A percentile compares a stretch with the other conserved stretches of the same genome.
phyloP scores from a whole-genome alignment of 1,284 basidiomycete species.

The Cryptococcus sp. region DNA sequence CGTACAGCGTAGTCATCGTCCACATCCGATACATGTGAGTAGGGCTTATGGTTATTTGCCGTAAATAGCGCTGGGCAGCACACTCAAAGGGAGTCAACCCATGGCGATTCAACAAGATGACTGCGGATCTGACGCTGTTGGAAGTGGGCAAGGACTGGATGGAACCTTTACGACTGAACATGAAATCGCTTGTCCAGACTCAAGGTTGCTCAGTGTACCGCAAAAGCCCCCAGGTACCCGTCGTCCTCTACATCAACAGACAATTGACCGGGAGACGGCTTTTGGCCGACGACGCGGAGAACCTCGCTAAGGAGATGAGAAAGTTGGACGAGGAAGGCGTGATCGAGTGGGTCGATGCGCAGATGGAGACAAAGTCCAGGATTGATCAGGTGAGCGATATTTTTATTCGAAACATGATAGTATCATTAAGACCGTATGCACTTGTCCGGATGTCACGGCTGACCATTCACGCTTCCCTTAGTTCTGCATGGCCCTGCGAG shows the following conservation, averaged over 20 bases:
- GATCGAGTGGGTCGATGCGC: constrained; percentile 25
- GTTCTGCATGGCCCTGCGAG: constrained; percentile 26
- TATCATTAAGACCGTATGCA: neutral
- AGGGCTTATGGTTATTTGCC: neutral
- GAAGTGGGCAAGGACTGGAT: constrained; percentile 27
- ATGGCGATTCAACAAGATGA: constrained; percentile 33
- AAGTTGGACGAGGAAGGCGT: constrained; percentile 20
- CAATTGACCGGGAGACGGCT: constrained; percentile 26
- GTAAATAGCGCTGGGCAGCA: constrained; percentile 29
- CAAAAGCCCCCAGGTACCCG: constrained; percentile 21
- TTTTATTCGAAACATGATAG: neutral
- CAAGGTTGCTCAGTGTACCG: constrained; percentile 18
- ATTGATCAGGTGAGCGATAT: constrained; percentile 20
- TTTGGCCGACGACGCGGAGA: constrained; percentile 17
- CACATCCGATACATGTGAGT: too few species aligned
- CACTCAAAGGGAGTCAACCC: constrained; percentile 20
- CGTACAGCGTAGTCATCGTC: too few species aligned
- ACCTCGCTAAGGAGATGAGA: constrained; percentile 14
- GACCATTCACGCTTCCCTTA: neutral
- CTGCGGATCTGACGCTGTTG: constrained; percentile 23
- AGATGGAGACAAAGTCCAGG: constrained; percentile 23
- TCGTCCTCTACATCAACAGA: constrained; percentile 36
- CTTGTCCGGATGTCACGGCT: neutral
- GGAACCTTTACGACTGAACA: constrained; percentile 27
- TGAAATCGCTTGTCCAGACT: constrained; percentile 19